Evolutionary conservation across 148 eudicot species (phyloP), one percentile per base, ranked within the genome.

Genomic region (Rhododendron molle): DNA sequence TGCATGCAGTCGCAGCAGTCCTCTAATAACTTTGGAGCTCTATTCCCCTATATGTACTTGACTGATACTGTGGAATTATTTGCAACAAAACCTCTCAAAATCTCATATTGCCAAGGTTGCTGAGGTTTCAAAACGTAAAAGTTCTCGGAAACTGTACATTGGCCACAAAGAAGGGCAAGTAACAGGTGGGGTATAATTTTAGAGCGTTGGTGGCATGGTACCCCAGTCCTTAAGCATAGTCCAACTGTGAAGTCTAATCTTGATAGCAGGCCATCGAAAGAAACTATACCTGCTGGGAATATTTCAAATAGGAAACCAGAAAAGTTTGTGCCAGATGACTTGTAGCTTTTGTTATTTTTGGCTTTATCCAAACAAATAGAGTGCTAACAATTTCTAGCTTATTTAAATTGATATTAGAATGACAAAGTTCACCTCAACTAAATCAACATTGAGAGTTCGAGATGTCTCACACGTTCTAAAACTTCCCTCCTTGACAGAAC

Each of bases 351-450:
- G 15, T 0, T n/a, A 11, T 46, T n/a, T 76, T 47, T 6, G 16
- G 18, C 28, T 80, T 50, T 8, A 80, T 50, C 30, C 30, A 18
- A 50, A 7, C 36, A 32, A 81, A 7, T 34, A 20, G 58, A 36
- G 23, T 9, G 16, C 16, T 3, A 34, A 21, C 8, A 34, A 67
- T 13, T 67, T 34, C 43, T 47, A 28, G 7, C 46, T n/a, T 28
- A 11, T 28, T 38, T 69, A 43, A 80, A 32, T 67, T 49, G 23
- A 28, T 30, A 67, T 12, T 0, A 49, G 83, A 85, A 28, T 58
- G 78, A 76, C 12, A 78, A 80, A 67, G 72, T 58, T 85, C 88
- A 96, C 98, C 98, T 93, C 96, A 72, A 96, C 95, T 88, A 96
- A 90, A 78, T 96, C 98, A 85, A 89, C 88, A 12, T 89, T 40